Conservation (phyloP, 768 basidiomycete species). For the Goffeauzyma gilvescens region DNA sequence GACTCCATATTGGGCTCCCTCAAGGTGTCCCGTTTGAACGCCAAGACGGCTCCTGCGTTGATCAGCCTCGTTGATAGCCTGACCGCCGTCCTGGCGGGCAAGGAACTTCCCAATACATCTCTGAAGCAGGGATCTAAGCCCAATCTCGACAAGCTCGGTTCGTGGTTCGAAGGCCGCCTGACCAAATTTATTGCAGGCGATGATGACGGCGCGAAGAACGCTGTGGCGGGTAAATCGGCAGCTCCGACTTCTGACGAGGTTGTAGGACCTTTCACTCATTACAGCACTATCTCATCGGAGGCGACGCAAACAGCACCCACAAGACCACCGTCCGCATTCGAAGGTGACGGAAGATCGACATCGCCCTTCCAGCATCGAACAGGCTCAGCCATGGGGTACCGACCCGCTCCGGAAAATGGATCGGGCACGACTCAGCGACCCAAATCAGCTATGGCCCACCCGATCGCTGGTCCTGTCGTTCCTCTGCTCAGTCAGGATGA, state of each 20-base stretch:
- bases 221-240: constrained; percentile 16
- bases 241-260: constrained; percentile 34
- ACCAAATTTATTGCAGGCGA: constrained; percentile 93
- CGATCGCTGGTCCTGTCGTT: too few species aligned
- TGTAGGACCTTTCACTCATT: constrained; percentile 75
- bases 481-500: too few species aligned
- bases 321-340: too few species aligned
- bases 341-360: constrained; percentile 43
- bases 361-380: constrained; percentile 47
- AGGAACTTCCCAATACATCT: too few species aligned
- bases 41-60: too few species aligned
- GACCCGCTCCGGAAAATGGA: too few species aligned
- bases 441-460: too few species aligned
- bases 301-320: constrained; percentile 33
- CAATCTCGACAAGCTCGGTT: constrained; percentile 73
- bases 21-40: too few species aligned
- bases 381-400: constrained; percentile 7
- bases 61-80: too few species aligned
- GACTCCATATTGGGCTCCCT: too few species aligned
- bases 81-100: too few species aligned
- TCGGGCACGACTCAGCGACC: too few species aligned
- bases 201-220: constrained; percentile 35
- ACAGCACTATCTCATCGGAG: constrained; percentile 72
- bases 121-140: constrained; percentile 71
- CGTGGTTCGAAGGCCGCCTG: constrained; percentile 77